phyloP scores from a whole-genome alignment of 805 yeast species.

The Kodamaea hsintzibuensis region DNA sequence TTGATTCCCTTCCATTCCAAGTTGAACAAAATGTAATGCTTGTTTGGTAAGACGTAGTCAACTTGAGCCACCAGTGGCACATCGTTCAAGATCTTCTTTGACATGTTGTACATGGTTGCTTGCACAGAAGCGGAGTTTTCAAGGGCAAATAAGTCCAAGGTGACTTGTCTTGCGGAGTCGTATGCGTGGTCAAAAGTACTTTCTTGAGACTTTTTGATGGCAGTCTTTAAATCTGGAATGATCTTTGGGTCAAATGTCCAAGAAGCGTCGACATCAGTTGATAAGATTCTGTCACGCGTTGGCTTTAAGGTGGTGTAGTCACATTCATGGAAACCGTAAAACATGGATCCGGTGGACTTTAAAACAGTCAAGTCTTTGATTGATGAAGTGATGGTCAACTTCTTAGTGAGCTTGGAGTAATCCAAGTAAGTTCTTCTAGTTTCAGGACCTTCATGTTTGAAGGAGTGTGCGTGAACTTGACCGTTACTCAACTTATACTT shows the following conservation, averaged over 20 bases:
- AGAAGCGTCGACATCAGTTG: conserved; percentile 77
- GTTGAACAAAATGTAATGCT: conserved; percentile 83
- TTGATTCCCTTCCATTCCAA: conserved; percentile 81
- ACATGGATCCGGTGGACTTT: conserved; percentile 91
- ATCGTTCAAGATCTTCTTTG: conserved; percentile 61
- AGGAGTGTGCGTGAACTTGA: conserved; percentile 77
- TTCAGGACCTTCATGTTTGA: conserved; percentile 82
- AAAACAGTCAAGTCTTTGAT: conserved; percentile 79
- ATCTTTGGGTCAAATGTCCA: conserved; percentile 65
- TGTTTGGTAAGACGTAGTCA: conserved; percentile 81
- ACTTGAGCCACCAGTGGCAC: conserved; percentile 64
- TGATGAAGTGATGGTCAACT: conserved; percentile 62
- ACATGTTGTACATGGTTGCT: conserved; percentile 96
- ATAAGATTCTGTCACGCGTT: conserved; percentile 79
- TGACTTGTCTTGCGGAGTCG: conserved; percentile 61
- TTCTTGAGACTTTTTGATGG: conserved; percentile 52
- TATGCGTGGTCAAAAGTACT: conserved; percentile 69
- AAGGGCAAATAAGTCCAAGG: conserved; percentile 75
- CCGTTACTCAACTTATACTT: conserved; percentile 70
- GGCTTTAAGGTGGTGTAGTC: conserved; percentile 88
- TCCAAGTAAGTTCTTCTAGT: conserved; percentile 60
- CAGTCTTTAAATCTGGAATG: conserved; percentile 49
- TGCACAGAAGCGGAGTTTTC: conserved; percentile 94
- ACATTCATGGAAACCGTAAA: conserved; percentile 81
- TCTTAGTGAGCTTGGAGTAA: conserved; percentile 50